Base-by-base conservation (phyloP, 805 yeast genomes). In the Zygosaccharomyces rouxii region DNA sequence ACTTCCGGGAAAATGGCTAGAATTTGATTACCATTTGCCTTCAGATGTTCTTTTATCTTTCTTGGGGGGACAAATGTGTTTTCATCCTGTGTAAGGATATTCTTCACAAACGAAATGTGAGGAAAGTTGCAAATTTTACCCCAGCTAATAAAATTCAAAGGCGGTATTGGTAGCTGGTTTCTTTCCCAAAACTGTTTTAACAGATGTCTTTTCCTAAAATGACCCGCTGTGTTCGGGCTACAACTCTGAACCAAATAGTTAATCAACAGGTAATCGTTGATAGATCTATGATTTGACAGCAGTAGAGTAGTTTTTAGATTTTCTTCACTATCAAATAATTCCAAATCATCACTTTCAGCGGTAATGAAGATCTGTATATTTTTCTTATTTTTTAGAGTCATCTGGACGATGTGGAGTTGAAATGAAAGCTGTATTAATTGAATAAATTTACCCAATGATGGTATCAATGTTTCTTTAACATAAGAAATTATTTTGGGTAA, bases 1-100 rank as follows among this genome's bases (percentile, higher is more conserved):
- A 86, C 96, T 65, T 90, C 97, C 0, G 97, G 97, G 55, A 89
- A 89, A 7, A 86, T 54, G 0, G 83, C 80, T 0, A 89, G 56
- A 87, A 95, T 82, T 55, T 78, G 76, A 23, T 54, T 58, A 29
- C 59, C 68, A 61, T 35, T 71, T 63, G 46, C 61, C 64, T 29
- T 67, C 51, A 55, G 30, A 28, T 55, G 51, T 13, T 59, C 54
- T 35, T 76, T 77, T 29, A 80, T 60, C 53, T 75, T 57, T 13
- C 44, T 47, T 7, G 53, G 54, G 5, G 53, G 54, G 39, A 71
- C 52, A 9, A 55, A 78, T 85, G 86, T 80, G 57, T 86, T 87
- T 54, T 87, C 95, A 60, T 86, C 89, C 39, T 78, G 72, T 39
- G 73, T 72, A 7, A 78, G 56, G 29, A 83, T 70, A 47, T 76